Base-by-base conservation (phyloP, 176 grass and related monocot species). In the Rhynchospora tenuis region DNA sequence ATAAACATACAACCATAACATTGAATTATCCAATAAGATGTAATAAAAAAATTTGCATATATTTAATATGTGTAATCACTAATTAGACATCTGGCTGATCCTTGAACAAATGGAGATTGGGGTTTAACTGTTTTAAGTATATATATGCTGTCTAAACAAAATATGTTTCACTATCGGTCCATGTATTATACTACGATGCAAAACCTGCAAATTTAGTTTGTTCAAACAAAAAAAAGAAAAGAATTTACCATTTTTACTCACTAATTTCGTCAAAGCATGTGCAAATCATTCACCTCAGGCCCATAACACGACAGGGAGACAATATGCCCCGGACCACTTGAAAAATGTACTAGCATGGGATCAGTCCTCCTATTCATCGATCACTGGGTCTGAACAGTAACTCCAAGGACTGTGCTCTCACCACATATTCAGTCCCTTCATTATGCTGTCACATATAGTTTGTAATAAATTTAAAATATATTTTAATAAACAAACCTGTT, bases 361-460 rank as follows among this genome's bases (percentile, higher is more conserved):
- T 81, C 64, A 65, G 59, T 44, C 8, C 59, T 82, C 59, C 44
- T 26, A 66, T 67, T 48, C n/a, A 82, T 64, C 61, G 23, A 82
- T 64, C 61, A 50, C 19, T 50, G 80, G 61, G 38, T 64, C 62
- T 66, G 23, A 23, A 82, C 80, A 82, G 80, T 82, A 82, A 82
- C 42, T 82, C 14, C 62, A 28, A 63, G 44, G 62, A 82, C 61
- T 67, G 31, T 64, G 50, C 44, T 31, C 22, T 67, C 59, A 66
- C 80, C 80, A 66, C 80, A 52, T 50, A 66, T 80, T 67, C 80
- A 82, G 22, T 62, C 60, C 22, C 9, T 64, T 27, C 12, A 23
- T 65, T 82, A 24, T 64, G 23, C 28, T 27, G 26, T 81, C 33
- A 43, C 14, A 28, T 43, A 63, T 45, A 62, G 10, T 7, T 71